Evolutionary conservation across 176 grass and related monocot genomes (phyloP).

Genomic region (Pontederia paniculata): DNA sequence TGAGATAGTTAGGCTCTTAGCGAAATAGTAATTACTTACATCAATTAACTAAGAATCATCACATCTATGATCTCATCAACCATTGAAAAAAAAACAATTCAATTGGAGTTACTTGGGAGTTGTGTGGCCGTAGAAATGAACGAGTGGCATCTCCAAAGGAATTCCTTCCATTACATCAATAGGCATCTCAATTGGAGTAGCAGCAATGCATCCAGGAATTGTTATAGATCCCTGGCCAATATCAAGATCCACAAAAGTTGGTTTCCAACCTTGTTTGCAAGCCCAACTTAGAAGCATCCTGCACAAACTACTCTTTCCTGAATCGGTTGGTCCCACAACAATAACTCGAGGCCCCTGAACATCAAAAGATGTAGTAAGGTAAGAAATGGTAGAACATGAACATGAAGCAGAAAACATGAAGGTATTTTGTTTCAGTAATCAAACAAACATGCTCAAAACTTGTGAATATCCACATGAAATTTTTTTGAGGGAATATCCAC

Average conservation of each 20-base stretch:
- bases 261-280: conserved; percentile 75
- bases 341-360: conserved; percentile 77
- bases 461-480: no score
- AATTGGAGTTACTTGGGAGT: conserved; percentile 44
- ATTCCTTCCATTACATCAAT: conserved; percentile 89
- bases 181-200: conserved; percentile 87
- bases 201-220: conserved; percentile 75
- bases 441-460: background rate
- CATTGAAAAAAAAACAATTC: background rate
- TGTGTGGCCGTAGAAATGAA: conserved; percentile 77
- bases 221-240: conserved; percentile 90
- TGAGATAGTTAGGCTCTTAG: background rate
- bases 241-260: conserved; percentile 87
- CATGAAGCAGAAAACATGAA: background rate
- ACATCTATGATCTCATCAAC: background rate
- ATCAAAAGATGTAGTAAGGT: conserved; percentile 1
- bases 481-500: no score
- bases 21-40: conserved; percentile 2
- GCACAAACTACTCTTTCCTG: conserved; percentile 86
- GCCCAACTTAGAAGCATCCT: conserved; percentile 92
- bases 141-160: conserved; percentile 91
- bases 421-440: background rate
- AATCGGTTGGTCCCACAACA: conserved; percentile 78
- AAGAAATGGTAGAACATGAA: conserved; percentile 6
- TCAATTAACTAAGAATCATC: conserved; percentile 2